Evolutionary conservation across 2,329 filamentous ascomycete genomes (phyloP).

Genomic region (Aureobasidium sp.): DNA sequence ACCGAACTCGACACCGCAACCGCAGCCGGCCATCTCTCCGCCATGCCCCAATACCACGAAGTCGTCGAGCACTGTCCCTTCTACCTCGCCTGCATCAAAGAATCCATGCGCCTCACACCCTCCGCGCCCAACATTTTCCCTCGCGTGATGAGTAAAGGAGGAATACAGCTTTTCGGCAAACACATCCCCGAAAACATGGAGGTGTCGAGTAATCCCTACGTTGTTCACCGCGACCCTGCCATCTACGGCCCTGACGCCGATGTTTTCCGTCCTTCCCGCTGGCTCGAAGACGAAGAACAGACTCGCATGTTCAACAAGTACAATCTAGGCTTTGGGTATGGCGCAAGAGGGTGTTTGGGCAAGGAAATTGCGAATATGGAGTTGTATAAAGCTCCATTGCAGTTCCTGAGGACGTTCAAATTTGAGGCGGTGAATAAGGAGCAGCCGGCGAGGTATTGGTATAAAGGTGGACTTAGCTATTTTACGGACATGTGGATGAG

Average conservation of each 20-base stretch:
- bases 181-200: conserved; percentile 20
- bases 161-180: conserved; percentile 19
- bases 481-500: conserved; percentile 37
- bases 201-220: conserved; percentile 15
- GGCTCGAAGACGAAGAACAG: conserved; percentile 33
- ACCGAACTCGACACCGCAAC: conserved; percentile 38
- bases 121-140: conserved; percentile 9
- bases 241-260: conserved; percentile 25
- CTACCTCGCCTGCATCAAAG: conserved; percentile 11
- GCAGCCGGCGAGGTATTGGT: conserved; percentile 31
- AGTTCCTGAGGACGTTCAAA: conserved; percentile 38
- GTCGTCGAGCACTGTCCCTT: conserved; percentile 4
- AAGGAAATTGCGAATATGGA: conserved; percentile 49
- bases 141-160: background rate
- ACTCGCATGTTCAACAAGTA: conserved; percentile 37
- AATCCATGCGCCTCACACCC: conserved; percentile 12
- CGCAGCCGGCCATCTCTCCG: conserved; percentile 8
- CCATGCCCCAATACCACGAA: conserved; percentile 6
- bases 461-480: conserved; percentile 39
- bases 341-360: conserved; percentile 42
- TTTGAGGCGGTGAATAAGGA: conserved; percentile 27
- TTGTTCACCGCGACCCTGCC: conserved; percentile 17
- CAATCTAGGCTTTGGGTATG: conserved; percentile 46
- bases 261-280: conserved; percentile 20
- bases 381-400: conserved; percentile 40